Evolutionary conservation across 2,329 filamentous ascomycete genomes (phyloP), one percentile per base, ranked within the genome.

Genomic region (Trichoderma sp.): DNA sequence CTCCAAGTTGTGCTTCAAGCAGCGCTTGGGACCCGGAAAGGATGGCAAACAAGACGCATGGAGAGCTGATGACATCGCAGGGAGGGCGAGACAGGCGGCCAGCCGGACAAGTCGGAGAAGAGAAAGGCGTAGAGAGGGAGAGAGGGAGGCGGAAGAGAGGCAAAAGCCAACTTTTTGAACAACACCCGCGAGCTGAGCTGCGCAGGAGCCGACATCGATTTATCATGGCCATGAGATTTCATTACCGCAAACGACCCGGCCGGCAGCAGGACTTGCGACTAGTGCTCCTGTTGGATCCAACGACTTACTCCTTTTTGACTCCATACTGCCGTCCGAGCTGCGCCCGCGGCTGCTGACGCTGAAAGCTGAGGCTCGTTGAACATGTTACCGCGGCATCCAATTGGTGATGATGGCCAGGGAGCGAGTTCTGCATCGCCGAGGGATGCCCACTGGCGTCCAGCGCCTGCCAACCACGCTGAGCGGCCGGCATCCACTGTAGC

Each of bases 401-500:
- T 66, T 66, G 63, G 63, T 27, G 63, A 13, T 16, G 21, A 27
- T 13, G 53, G 27, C 21, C 27, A 24, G 16, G 63, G 43, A 58
- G 63, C 53, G 37, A 35, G 40, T 5, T 33, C 29, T n/a, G 61
- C 49, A 47, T 47, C 52, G 63, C 40, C 35, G 13, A 27, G 53
- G 55, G 27, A 35, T 57, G 55, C 55, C 55, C 29, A 19, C 55
- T 35, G 55, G 29, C 4, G 29, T 8, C 53, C 62, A 24, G 35
- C 57, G 57, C 31, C 35, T 35, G 6, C 57, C 55, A 59, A 40
- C 57, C 57, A 49, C 63, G 27, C 37, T 65, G 43, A 47, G 63
- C 37, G 37, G 63, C 56, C 35, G 57, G 29, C 63, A 66, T 29
- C 63, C 63, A 66, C 40, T 66, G 55, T 16, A 66, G 63, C 29